Evolutionary conservation across 2,329 filamentous ascomycete genomes (phyloP), one percentile per base, ranked within the genome.

Genomic region (Ophioceras dolichostomum): DNA sequence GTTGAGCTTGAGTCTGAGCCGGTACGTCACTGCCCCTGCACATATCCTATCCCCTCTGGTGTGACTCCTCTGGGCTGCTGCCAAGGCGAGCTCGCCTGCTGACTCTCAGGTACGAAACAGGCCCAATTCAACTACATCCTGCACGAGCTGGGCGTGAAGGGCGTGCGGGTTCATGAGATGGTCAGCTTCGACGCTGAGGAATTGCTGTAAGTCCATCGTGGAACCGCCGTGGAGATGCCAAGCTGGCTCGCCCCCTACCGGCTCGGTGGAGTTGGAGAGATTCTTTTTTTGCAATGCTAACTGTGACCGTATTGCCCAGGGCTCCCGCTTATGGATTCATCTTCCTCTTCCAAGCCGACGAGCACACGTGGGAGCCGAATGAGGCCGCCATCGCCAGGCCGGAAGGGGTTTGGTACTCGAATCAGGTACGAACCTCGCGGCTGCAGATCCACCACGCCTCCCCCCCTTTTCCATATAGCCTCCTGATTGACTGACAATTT

Each of bases 1-100:
- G 72, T 79, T 40, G 87, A 95, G 51, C 70, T 96, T 35, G 87
- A 94, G 58, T 94, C 86, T 6, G 87, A 95, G 43, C 88, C 88
- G 7, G 85, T 86, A 58, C 59, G 73, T 52, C 29, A 3, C 27
- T 42, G n/a, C 38, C 24, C 24, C 16, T 20, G 1, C 10, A 7
- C 18, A n/a, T 3, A 24, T 14, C 21, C 10, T 10, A 12, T 17
- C 4, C 13, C 19, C 18, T 18, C 10, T n/a, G n/a, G n/a, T n/a
- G n/a, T n/a, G n/a, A n/a, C n/a, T n/a, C n/a, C n/a, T n/a, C n/a
- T n/a, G n/a, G n/a, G n/a, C n/a, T n/a, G n/a, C n/a, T n/a, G n/a
- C n/a, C n/a, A n/a, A n/a, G n/a, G n/a, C n/a, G n/a, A 26, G 22
- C 8, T 26, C 22, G 22, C 22, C 32, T 38, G 44, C 50, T 32